phyloP scores from a whole-genome alignment of 495 filamentous ascomycete species.

The Xylaria cubensis region DNA sequence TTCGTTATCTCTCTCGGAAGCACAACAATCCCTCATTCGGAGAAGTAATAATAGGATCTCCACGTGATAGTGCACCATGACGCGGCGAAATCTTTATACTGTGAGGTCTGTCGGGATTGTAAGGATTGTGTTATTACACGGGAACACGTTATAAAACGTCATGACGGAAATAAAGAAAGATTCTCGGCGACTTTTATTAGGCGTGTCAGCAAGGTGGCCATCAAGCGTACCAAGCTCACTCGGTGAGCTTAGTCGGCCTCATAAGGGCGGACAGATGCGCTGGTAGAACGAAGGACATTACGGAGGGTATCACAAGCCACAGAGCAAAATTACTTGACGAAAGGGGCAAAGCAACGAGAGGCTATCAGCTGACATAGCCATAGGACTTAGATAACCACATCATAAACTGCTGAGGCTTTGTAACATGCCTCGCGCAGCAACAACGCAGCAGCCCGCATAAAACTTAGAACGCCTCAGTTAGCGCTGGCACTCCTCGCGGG shows the following conservation, averaged over 20 bases:
- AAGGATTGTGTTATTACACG: slow-evolving; percentile 5
- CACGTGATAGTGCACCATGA: not conserved
- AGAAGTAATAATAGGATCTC: not conserved
- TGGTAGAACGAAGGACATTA: not conserved
- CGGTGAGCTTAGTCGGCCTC: not conserved
- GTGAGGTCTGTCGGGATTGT: not conserved
- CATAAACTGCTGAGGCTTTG: not conserved
- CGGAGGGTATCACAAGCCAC: not conserved
- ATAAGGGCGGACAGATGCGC: not conserved
- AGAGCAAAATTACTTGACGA: not conserved
- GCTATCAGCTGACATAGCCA: slow-evolving; percentile 11
- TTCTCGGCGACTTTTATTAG: not conserved
- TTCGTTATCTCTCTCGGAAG: not conserved
- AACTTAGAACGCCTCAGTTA: not conserved
- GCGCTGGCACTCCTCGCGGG: slow-evolving; percentile 10
- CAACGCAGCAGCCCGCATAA: slow-evolving; percentile 16
- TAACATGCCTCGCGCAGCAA: not conserved
- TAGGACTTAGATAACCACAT: slow-evolving; percentile 1
- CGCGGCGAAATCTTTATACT: not conserved
- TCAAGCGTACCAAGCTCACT: not conserved
- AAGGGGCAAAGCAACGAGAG: not conserved
- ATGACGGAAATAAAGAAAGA: not conserved
- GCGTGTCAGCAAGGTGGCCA: not conserved
- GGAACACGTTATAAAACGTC: not conserved
- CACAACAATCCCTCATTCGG: not conserved